Evolutionary conservation across 2,329 filamentous ascomycete genomes (phyloP).

Genomic region (Neurospora sp.): DNA sequence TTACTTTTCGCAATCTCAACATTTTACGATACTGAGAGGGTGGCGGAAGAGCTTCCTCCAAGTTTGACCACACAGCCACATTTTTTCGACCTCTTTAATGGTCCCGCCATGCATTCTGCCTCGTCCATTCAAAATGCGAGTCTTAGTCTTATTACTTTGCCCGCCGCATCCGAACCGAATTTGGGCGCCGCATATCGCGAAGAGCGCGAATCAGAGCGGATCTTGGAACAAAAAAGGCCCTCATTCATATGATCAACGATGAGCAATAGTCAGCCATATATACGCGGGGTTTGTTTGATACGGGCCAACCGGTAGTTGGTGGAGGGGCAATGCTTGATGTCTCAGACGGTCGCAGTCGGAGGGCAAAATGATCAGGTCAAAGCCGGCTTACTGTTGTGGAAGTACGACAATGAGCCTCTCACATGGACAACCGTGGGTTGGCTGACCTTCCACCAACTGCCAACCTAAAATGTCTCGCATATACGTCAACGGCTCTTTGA

Average conservation of each 20-base stretch:
- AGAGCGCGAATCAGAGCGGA: neutral
- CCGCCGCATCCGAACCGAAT: neutral
- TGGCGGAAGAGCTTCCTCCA: neutral
- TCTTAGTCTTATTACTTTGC: neutral
- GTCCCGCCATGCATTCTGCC: slow-evolving; percentile 2
- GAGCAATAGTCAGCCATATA: neutral
- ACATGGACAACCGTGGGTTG: neutral
- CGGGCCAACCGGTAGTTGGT: neutral
- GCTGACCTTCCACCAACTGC: neutral
- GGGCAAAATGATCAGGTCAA: neutral
- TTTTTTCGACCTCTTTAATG: neutral
- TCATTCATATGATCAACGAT: neutral
- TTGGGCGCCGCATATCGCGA: neutral
- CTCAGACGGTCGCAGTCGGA: neutral
- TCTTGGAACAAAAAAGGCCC: neutral
- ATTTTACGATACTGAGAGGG: neutral
- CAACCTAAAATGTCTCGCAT: neutral
- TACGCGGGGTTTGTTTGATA: neutral
- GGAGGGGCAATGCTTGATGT: neutral
- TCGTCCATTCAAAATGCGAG: neutral
- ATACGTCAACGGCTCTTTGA: neutral
- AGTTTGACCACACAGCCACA: neutral
- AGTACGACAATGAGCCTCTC: neutral
- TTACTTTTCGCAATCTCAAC: neutral
- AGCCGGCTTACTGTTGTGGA: neutral